Evolutionary conservation across 2,329 filamentous ascomycete genomes (phyloP), one percentile per base, ranked within the genome.

Genomic region (Phaeosphaeriaceae sp.): DNA sequence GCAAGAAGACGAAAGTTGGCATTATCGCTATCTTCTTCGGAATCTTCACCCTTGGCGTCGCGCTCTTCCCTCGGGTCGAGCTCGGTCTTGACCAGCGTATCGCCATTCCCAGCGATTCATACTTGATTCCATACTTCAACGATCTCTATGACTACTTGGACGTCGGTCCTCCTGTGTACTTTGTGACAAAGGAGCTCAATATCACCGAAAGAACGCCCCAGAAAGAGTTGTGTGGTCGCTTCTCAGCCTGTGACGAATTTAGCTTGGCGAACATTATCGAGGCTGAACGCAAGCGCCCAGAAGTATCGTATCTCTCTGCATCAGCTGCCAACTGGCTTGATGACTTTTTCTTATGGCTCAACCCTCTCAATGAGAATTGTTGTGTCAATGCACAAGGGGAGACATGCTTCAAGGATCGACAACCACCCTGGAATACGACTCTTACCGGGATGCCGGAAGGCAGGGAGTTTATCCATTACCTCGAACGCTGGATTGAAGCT

Each of bases 321-420:
- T 89, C 92, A 0, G 87, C 93, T 0, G 94, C 95, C 3, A 97
- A 89, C 72, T 99, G 94, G 94, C 83, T 99, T 15, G 94, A 99
- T 59, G 94, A 99, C 69, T 97, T 91, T 76, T 91, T 97, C 75
- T 83, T 90, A 51, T 99, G 94, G 93, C 79, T 97, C n/a, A 96
- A 97, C 61, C 94, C 94, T 0, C 62, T 70, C 21, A 72, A 73
- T 35, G 88, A 92, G 36, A 77, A 82, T 30, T 86, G 85, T 76
- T 97, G 90, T 63, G 81, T 89, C 30, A 87, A 93, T 23, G 67
- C 73, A 15, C 66, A 70, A 12, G 84, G 84, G 37, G 78, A 86
- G 61, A 80, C 87, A 1, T 99, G 94, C 74, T 97, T 99, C 67
- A 84, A 84, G 20, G 80, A 86, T 54, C 86, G 92, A 34, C 75